Base-by-base conservation (phyloP, 345 rosid species). In the Brassica cretica region DNA sequence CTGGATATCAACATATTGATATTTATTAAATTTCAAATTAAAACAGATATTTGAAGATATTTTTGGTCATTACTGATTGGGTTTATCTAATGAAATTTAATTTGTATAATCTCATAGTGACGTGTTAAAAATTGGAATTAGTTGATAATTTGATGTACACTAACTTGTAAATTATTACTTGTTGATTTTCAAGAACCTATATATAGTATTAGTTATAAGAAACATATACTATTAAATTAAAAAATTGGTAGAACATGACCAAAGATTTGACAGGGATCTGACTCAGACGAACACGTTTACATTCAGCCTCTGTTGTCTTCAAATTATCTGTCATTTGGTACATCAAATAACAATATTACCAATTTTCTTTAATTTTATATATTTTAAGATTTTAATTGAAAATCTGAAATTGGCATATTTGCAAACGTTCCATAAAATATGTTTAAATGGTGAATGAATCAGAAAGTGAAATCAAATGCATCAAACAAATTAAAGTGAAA, bases 181-280 rank as follows among this genome's bases (percentile, higher is more conserved):
- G 16, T 0, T 41, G 10, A 41, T 41, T 41, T 41, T 10, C 5
- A 41, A 41, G 49, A 41, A 41, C 11, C 49, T 41, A 41, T 41
- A 39, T 39, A 39, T 39, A 39, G 12, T 39, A 3, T 39, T 39
- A 39, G 10, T 39, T 39, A 39, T 39, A 8, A 39, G 10, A 41
- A 41, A 37, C 2, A 37, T 37, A 37, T 46, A 46, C 44, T 41
- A 41, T 21, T 59, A 1, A 44, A 32, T 12, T 62, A 0, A 29
- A 71, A 44, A 72, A 30, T 21, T 59, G 63, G 63, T 59, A 21
- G 30, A 10, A 59, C 14, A 59, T 59, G 63, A 59, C 63, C 30
- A 21, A 21, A 10, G 32, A 59, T 27, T n/a, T 44, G 70, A 70
- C 75, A 76, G 64, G 71, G 75, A 77, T 77, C 75, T 70, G 76